Conservation (phyloP, 108 stramenopile species). For the Epithemia pelagica region DNA sequence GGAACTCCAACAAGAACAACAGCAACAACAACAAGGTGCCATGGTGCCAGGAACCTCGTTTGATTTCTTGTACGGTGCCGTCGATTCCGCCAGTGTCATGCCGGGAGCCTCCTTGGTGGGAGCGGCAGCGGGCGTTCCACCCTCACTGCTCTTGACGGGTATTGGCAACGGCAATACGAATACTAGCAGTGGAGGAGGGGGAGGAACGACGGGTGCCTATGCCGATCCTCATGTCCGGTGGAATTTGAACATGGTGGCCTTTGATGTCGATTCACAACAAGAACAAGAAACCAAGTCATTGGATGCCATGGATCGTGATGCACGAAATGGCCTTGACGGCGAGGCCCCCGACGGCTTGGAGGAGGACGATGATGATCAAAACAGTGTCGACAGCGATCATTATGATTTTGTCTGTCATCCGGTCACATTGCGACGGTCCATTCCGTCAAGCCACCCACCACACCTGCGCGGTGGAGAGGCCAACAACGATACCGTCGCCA, state of each 20-base stretch:
- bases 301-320: too few relatives aligned
- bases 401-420: slow-evolving; percentile 58
- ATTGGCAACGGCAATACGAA: too few relatives aligned
- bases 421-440: neutral
- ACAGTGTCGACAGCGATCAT: slow-evolving; percentile 64
- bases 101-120: slow-evolving; percentile 5
- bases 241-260: slow-evolving; percentile 27
- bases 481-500: neutral
- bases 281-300: neutral
- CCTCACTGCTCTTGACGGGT: neutral
- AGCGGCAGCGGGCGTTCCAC: slow-evolving; percentile 1
- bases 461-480: neutral
- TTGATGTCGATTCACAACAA: neutral
- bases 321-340: too few relatives aligned
- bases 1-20: slow-evolving; percentile 44
- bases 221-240: slow-evolving; percentile 60
- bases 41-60: slow-evolving; percentile 8
- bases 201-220: slow-evolving; percentile 5
- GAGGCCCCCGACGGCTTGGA: neutral
- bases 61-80: neutral
- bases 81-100: slow-evolving; percentile 11
- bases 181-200: neutral
- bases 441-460: slow-evolving; percentile 3
- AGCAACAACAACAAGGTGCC: slow-evolving; percentile 4
- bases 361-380: slow-evolving; percentile 17